Evolutionary conservation across 2,329 filamentous ascomycete genomes (phyloP).

Genomic region (Nothopassalora personata): DNA sequence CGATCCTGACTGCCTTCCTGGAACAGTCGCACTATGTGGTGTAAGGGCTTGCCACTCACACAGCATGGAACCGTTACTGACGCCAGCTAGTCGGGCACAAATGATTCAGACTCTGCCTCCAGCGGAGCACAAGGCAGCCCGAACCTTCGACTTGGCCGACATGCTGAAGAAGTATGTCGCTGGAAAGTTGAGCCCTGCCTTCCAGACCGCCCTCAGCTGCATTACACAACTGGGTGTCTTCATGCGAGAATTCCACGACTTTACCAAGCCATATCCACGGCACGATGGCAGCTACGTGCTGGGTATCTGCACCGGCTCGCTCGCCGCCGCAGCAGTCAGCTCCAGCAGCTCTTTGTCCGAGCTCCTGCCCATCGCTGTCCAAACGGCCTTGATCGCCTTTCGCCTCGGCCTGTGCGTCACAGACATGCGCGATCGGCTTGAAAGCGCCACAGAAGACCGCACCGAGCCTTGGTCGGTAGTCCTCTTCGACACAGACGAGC

Average conservation of each 20-base stretch:
- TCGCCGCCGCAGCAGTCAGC: conserved; percentile 22
- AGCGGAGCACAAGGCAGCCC: neutral
- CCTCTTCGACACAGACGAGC: neutral
- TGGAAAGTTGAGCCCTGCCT: conserved; percentile 16
- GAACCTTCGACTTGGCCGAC: neutral
- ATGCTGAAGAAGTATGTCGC: neutral
- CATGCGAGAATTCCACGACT: conserved; percentile 10
- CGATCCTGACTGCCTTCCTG: conserved; percentile 6
- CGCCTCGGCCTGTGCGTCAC: conserved; percentile 35
- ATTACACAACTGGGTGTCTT: conserved; percentile 19
- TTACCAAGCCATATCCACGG: neutral
- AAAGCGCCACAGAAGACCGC: neutral
- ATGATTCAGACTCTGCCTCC: neutral
- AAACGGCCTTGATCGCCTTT: conserved; percentile 41
- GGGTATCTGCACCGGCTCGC: conserved; percentile 22
- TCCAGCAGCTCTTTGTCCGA: conserved; percentile 11
- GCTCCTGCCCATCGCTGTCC: conserved; percentile 15
- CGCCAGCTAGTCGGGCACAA: neutral
- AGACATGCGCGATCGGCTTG: conserved; percentile 1
- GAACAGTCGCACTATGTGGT: conserved; percentile 1
- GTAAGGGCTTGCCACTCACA: neutral
- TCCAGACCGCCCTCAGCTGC: conserved; percentile 19
- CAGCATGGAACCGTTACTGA: neutral
- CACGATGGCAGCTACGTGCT: conserved; percentile 7
- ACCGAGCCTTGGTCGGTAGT: neutral